phyloP scores from a whole-genome alignment of 192 early-diverging fungal species.

The Backusella morwellensis region DNA sequence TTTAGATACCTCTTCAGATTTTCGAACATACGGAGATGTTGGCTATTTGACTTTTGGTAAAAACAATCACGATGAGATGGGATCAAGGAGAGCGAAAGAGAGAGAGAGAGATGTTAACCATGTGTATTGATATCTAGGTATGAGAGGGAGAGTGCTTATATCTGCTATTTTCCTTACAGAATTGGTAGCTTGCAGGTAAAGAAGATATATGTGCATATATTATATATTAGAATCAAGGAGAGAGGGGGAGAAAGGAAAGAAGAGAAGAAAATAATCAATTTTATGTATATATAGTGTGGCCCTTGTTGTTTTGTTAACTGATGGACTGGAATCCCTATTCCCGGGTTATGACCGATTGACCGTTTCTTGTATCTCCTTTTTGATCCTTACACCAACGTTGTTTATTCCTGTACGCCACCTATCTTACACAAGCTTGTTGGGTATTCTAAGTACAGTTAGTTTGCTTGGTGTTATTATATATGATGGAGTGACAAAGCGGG shows the following conservation, averaged over 20 bases:
- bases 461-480: conserved; percentile 54
- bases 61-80: background rate
- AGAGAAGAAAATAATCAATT: background rate
- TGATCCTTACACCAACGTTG: conserved; percentile 51
- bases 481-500: conserved; percentile 52
- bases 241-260: too few species aligned
- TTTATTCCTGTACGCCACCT: conserved; percentile 47
- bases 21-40: conserved; percentile 46
- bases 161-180: conserved; percentile 37
- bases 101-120: background rate
- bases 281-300: conserved; percentile 39
- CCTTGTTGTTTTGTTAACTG: conserved; percentile 36
- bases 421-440: conserved; percentile 55
- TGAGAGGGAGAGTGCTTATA: conserved; percentile 24
- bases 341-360: conserved; percentile 13
- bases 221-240: background rate
- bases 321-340: conserved; percentile 39
- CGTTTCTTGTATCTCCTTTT: conserved; percentile 49
- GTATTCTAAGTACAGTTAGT: conserved; percentile 53
- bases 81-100: background rate
- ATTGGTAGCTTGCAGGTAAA: conserved; percentile 36
- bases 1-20: conserved; percentile 30
- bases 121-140: background rate
- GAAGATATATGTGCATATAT: background rate
- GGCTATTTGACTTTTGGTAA: conserved; percentile 37